A percentile compares a stretch with the other conserved stretches of the same genome.
phyloP scores from a whole-genome alignment of 2,329 filamentous ascomycete genomes.

The Nannizziopsis barbatae region DNA sequence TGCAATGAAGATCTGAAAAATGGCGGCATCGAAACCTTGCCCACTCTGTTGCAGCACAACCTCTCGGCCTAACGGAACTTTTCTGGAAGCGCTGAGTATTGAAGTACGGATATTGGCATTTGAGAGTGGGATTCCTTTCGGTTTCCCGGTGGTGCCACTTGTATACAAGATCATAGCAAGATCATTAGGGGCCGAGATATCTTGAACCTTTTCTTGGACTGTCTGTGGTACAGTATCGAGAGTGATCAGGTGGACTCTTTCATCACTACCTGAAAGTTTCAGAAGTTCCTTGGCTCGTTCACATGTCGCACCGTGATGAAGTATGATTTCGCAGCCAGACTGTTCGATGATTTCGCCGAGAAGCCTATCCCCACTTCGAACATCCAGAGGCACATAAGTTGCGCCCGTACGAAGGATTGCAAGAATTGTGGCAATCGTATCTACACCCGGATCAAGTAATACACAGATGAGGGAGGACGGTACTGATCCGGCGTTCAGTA shows the following conservation, averaged over 20 bases:
- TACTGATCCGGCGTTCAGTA: slow-evolving; percentile 17
- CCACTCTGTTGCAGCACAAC: slow-evolving; percentile 17
- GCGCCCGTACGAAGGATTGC: slow-evolving; percentile 25
- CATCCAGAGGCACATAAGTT: slow-evolving; percentile 28
- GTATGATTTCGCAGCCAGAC: slow-evolving; percentile 20
- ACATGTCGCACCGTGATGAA: slow-evolving; percentile 22
- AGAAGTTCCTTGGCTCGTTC: slow-evolving; percentile 8
- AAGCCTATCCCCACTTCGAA: slow-evolving; percentile 21
- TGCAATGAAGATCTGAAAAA: slow-evolving; percentile 17
- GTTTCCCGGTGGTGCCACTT: slow-evolving; percentile 54
- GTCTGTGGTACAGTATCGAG: slow-evolving; percentile 18
- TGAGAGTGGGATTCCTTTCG: slow-evolving; percentile 59
- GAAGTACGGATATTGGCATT: slow-evolving; percentile 39
- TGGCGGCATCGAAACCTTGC: slow-evolving; percentile 14
- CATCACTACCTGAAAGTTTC: neutral
- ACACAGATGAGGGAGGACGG: slow-evolving; percentile 29
- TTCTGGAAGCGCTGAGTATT: slow-evolving; percentile 16
- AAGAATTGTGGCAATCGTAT: slow-evolving; percentile 25
- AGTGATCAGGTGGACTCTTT: slow-evolving; percentile 22
- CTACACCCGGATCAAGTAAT: slow-evolving; percentile 28
- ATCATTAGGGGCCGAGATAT: slow-evolving; percentile 19
- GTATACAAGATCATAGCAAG: slow-evolving; percentile 47
- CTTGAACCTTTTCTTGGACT: slow-evolving; percentile 12
- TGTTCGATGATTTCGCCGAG: slow-evolving; percentile 24
- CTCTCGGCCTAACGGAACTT: slow-evolving; percentile 7